Percentiles rank a stretch among this genome's conserved stretches.
These are phyloP conservation scores for Davidsoniella eucalypti DNA, from an alignment of 2,329 filamentous ascomycete species.

Conservation along the genomic window DNA sequence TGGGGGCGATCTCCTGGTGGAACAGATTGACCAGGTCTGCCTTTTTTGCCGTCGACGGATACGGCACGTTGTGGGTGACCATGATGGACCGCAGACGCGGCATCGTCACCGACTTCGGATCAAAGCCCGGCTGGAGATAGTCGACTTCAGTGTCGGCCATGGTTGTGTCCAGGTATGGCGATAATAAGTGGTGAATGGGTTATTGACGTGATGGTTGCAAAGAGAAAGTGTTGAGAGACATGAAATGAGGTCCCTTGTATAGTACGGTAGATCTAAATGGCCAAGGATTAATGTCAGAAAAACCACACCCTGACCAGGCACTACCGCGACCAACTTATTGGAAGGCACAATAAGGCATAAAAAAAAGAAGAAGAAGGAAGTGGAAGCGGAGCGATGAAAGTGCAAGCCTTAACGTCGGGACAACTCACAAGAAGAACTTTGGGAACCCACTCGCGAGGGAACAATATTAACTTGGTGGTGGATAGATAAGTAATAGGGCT, in stretches of 20 bases:
- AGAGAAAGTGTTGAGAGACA: not conserved
- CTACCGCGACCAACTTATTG: not conserved
- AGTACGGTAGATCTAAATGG: not conserved
- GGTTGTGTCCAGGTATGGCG: conserved; percentile 11
- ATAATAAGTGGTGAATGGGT: not conserved
- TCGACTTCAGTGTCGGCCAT: conserved; percentile 57
- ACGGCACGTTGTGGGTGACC: conserved; percentile 71
- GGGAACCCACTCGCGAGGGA: too few species aligned
- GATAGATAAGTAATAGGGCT: too few species aligned
- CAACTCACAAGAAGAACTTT: too few species aligned
- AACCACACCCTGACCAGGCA: not conserved
- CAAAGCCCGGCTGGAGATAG: conserved; percentile 77
- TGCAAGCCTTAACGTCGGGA: too few species aligned
- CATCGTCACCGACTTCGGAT: conserved; percentile 68
- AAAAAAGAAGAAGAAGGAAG: not conserved
- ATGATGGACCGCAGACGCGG: conserved; percentile 82
- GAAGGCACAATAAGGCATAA: not conserved
- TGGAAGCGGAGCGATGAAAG: not conserved
- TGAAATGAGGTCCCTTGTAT: not conserved
- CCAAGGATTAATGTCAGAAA: not conserved
- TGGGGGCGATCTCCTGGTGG: conserved; percentile 58
- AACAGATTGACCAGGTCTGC: conserved; percentile 72
- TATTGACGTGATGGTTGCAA: not conserved
- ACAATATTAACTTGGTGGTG: too few species aligned
- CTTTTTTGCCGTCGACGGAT: conserved; percentile 85